These are phyloP conservation scores for Cercospora sp. DNA, from an alignment of 2,329 filamentous ascomycete genomes.

Conservation along the genomic window DNA sequence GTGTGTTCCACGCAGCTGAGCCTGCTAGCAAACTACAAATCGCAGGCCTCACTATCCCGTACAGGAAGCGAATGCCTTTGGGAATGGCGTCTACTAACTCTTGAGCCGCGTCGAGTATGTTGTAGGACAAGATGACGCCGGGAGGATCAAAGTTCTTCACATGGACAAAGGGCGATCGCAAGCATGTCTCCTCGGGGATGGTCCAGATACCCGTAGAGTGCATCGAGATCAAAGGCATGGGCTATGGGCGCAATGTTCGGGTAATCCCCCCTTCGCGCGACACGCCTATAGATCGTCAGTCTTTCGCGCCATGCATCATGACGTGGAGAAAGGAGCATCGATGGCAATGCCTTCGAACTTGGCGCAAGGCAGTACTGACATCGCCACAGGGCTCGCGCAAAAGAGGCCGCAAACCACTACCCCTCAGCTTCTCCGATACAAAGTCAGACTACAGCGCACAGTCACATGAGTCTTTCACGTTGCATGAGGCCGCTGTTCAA, in stretches of 20 bases:
- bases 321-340: not conserved
- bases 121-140: not conserved
- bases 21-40: not conserved
- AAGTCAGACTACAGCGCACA: slow-evolving; percentile 16
- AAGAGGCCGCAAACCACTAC: slow-evolving; percentile 29
- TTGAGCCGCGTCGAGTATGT: not conserved
- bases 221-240: slow-evolving; percentile 34
- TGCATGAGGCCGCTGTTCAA: slow-evolving; percentile 37
- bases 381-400: slow-evolving; percentile 24
- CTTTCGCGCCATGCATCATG: not conserved
- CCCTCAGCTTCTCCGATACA: slow-evolving; percentile 27
- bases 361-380: slow-evolving; percentile 6
- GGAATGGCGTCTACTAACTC: not conserved
- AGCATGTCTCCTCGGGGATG: slow-evolving; percentile 40
- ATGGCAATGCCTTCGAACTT: not conserved
- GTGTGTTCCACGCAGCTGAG: not conserved
- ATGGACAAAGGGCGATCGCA: slow-evolving; percentile 46
- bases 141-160: slow-evolving; percentile 42
- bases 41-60: not conserved
- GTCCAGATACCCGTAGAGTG: slow-evolving; percentile 40
- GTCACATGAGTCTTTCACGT: slow-evolving; percentile 29
- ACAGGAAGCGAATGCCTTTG: not conserved
- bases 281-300: not conserved
- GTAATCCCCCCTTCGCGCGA: slow-evolving; percentile 12
- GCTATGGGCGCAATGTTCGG: slow-evolving; percentile 25